Base-by-base conservation (phyloP, 1,284 basidiomycete species). In the Porodaedalea pini region DNA sequence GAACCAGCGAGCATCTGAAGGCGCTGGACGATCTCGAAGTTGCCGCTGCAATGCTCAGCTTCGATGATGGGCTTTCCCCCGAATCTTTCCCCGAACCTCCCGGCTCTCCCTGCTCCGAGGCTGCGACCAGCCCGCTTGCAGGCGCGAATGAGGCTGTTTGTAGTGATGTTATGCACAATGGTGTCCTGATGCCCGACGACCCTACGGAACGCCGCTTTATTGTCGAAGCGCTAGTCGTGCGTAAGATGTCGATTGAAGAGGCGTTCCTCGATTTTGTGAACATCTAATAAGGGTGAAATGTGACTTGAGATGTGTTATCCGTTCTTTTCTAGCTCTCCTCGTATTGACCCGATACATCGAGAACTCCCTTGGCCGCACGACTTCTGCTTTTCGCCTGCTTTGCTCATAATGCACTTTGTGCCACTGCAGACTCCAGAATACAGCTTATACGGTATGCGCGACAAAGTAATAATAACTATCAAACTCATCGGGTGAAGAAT, bases 151-250 rank as follows among this genome's bases (percentile, higher is more conserved):
- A 21, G 8, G 6, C 10, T 15, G 19, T n/a, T n/a, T 27, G 40
- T n/a, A 50, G 31, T 27, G 48, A 51, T 8, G 5, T 51, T 3
- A 51, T 57, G 48, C 40, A 57, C 50, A 44, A 51, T 17, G 47
- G 49, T 21, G 21, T 25, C 19, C 56, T 57, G 8, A 29, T 49
- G 13, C 55, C 55, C 17, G 50, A 67, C 58, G 68, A 68, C 62
- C 64, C 56, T 48, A 36, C 41, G 40, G 50, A 57, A 27, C 53
- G 50, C 3, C 74, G 85, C 7, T 71, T 87, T 6, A 90, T 91
- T 48, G 86, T 90, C n/a, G 88, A 91, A 67, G 88, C 80, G 1
- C 75, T 91, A 29, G 85, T 91, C 2, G 83, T 90, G 13, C 76
- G 86, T 51, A 88, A 90, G 68, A 74, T 88, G 71, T 83, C 83